Evolutionary conservation across 108 stramenopile species (phyloP), one percentile per base, ranked within the genome.

Genomic region (Nitzschia putrida): DNA sequence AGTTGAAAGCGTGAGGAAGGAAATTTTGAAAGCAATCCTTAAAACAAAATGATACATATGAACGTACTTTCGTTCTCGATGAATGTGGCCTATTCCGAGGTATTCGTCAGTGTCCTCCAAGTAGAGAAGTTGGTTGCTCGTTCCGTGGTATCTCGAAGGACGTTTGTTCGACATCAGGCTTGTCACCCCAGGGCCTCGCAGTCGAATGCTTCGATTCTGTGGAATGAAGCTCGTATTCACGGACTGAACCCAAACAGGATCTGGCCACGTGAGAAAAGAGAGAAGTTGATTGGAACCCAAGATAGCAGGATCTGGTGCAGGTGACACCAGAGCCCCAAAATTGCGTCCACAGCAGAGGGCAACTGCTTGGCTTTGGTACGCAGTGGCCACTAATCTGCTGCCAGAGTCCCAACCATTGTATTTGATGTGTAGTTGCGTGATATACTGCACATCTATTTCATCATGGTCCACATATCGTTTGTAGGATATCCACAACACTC

Each of bases 271-370:
- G 51, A 89, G 45, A 25, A 78, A 63, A 55, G 75, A 72, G 54
- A 89, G 42, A 38, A 2, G 7, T 29, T 21, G 43, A 4, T 11
- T n/a, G 29, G 29, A 34, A 34, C 29, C 29, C 29, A 34, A 4
- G 29, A 34, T 3, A 3, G 3, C 29, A 34, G 29, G 29, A n/a
- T 5, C 39, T 9, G n/a, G n/a, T n/a, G 16, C 9, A 2, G 6
- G 58, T 16, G 44, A 40, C 14, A 21, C 18, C 61, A 91, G 83
- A 29, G 88, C 51, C 9, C 85, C 90, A 68, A 91, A 88, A 54
- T 91, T 91, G 50, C 87, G 71, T 26, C 90, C 90, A 67, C 90
- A 88, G 65, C 88, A 86, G 49, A 91, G 65, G n/a, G 43, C 63
- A 16, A 64, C 45, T 49, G 43, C 63, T 47, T 50, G n/a, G 11